Base-by-base conservation (phyloP, 331 rosid species). In the Spiraea crenata region DNA sequence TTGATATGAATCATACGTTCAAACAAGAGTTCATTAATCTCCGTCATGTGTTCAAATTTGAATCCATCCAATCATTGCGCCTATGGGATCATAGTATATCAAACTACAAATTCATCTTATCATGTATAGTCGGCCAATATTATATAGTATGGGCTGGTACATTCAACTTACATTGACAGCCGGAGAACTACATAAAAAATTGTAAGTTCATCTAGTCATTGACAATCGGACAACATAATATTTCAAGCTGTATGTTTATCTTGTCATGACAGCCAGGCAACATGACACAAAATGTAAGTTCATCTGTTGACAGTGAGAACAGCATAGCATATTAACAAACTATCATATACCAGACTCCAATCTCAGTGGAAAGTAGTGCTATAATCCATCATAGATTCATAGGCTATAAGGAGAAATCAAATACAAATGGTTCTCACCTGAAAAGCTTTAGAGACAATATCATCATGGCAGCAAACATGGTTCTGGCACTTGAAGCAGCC, bases 401-500 rank as follows among this genome's bases (percentile, higher is more conserved):
- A 7, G 39, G 35, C 10, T 5, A 13, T 1, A n/a, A 11, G 31
- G 11, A 65, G 57, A 50, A 17, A 52, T 57, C 55, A 40, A 70
- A 57, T 46, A 60, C 40, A 79, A 70, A 31, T 56, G 64, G 40
- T 39, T 85, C 31, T 25, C 67, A 89, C 97, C 95, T 77, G 90
- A 71, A 87, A 92, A 64, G 52, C 70, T 77, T 92, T 92, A 57
- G 90, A 87, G 81, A 86, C 60, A 34, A 92, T 83, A 70, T 89
- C 88, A 74, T 92, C 88, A 67, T 85, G 96, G 55, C 73, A 59
- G 68, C 92, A 86, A 46, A 92, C 75, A 57, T 64, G 83, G 69
- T 83, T 89, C 44, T 81, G 88, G 85, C 98, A 92, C 82, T 83
- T 87, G 41, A 73, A 86, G 86, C 98, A 89, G 82, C 86, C 67